Evolutionary conservation across 495 filamentous ascomycete genomes (phyloP), one percentile per base, ranked within the genome.

Genomic region (Podospora conica): DNA sequence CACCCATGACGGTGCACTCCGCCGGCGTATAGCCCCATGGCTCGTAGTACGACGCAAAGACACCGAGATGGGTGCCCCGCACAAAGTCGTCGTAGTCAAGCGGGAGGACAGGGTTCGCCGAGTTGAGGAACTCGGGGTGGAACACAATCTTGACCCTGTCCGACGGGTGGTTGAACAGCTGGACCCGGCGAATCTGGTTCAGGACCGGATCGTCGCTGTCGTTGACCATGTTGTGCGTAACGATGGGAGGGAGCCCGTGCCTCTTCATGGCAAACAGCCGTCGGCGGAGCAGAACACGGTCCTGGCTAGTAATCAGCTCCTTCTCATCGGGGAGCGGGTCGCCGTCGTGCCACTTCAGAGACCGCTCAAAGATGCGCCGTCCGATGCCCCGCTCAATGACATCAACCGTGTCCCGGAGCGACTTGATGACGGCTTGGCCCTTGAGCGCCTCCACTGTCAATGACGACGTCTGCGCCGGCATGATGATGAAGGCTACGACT

Each of bases 221-320:
- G 71, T 97, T 96, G 70, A 89, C 79, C 95, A 98, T 98, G 82
- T 98, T 98, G 82, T 98, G 95, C n/a, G 95, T 98, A 25, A 98
- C 95, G 70, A 98, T 96, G 9, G 95, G 95, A 1, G 95, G 95
- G 9, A 98, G 85, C 28, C 81, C 82, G 73, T 93, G 85, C 55
- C 95, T 85, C 79, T 98, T 98, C 91, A 98, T 96, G 60, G 93
- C 95, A 70, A 95, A 98, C 25, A 98, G 82, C 58, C 95, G 85
- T 65, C 95, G 88, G 48, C 96, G 90, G 58, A 98, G 83, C 77
- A 98, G 89, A 60, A 98, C 91, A 56, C 94, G 92, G 72, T 98
- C 95, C 72, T 94, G 89, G 68, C 90, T 89, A 40, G 89, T 91
- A 65, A 98, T 88, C 15, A 98, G 82, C 65, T 98, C 95, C 81